Base-by-base conservation (phyloP, 345 rosid genomes). In the Salix viminalis region DNA sequence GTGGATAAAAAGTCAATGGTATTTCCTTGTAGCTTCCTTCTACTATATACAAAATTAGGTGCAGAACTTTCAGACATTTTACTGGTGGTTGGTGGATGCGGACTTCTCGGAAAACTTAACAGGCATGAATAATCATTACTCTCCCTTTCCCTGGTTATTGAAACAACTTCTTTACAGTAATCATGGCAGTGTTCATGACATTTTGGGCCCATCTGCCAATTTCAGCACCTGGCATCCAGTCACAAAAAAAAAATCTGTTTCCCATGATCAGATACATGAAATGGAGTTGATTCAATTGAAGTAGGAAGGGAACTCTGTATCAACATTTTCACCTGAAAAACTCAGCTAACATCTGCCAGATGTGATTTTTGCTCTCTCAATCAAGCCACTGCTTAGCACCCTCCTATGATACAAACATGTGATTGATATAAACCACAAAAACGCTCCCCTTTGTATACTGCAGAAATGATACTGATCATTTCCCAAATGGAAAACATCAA, bases 191-290 rank as follows among this genome's bases (percentile, higher is more conserved):
- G 82, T 67, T 82, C 82, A 67, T 78, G 73, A 79, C 77, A 81
- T 85, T 84, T 85, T 52, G 80, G 81, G 84, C 82, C 87, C 92
- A 91, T 90, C 86, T 88, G 85, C 81, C 71, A 82, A 81, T 81
- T 78, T 76, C 86, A 81, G 78, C 44, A 72, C 69, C 80, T 42
- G 77, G 73, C 67, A 66, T 74, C 88, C 82, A 86, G 75, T 84
- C 80, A 75, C 52, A 81, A 34, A 36, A 37, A 82, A 82, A 74
- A 56, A 79, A 67, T 82, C 60, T 72, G 81, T 77, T 77, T 82
- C 79, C 85, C 75, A 71, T 71, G 77, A 77, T 66, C 36, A 46
- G 68, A 54, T n/a, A 44, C n/a, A 78, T 9, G 60, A 82, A 79
- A 80, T 64, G 75, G 9, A 81, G 79, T 79, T 71, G 78, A 76